Conservation (phyloP, 441 rosid genomes). For the Gossypium davidsonii region DNA sequence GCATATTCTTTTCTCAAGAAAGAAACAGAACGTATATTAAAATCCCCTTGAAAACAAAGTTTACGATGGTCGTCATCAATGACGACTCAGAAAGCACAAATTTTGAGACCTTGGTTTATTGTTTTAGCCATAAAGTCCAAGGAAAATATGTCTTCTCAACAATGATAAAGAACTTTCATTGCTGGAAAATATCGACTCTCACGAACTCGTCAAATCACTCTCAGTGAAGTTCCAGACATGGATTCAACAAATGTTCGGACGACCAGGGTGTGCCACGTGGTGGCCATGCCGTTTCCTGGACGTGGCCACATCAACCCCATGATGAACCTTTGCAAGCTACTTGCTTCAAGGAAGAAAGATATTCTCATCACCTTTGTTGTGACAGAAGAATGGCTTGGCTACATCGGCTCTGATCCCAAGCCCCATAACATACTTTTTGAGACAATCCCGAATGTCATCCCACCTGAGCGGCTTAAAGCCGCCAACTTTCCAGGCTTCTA, state of each 20-base stretch:
- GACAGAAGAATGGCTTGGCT: conserved; percentile 33
- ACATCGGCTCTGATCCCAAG: conserved; percentile 18
- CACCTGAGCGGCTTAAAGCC: conserved; percentile 24
- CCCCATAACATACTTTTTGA: conserved; percentile 17
- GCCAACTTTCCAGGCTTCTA: conserved; percentile 27
- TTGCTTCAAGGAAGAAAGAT: conserved; percentile 7
- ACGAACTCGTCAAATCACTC: neutral
- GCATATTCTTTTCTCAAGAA: neutral
- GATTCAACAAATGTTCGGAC: neutral
- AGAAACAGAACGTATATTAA: neutral
- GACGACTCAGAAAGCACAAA: neutral
- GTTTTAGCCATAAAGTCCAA: neutral
- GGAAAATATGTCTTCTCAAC: neutral
- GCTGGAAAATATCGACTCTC: neutral
- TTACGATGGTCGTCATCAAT: neutral
- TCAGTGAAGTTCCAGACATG: conserved; percentile 3
- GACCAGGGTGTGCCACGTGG: conserved; percentile 19
- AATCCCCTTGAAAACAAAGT: neutral
- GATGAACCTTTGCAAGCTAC: conserved; percentile 31
- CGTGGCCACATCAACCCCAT: conserved; percentile 34
- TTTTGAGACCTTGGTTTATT: neutral
- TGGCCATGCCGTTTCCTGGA: conserved; percentile 33
- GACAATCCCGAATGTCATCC: conserved; percentile 25
- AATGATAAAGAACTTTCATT: neutral
- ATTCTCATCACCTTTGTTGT: conserved; percentile 27